phyloP scores from a whole-genome alignment of 495 filamentous ascomycete genomes.

The Astrothelium macrocarpum region DNA sequence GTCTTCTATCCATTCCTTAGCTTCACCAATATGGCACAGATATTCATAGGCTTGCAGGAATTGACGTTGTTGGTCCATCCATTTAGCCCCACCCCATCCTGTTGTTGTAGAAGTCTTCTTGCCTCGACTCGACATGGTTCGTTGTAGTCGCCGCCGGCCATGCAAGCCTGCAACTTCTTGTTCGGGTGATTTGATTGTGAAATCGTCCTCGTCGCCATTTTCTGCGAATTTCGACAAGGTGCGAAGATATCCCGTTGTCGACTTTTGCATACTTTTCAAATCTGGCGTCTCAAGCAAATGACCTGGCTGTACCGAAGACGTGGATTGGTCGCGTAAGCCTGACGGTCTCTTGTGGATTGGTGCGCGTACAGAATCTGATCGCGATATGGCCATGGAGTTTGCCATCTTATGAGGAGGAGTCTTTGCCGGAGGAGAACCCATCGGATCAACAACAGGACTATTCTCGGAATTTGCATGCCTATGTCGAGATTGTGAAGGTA shows the following conservation, averaged over 20 bases:
- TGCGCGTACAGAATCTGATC: conserved; percentile 30
- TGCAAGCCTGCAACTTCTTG: conserved; percentile 82
- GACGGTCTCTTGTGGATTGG: conserved; percentile 20
- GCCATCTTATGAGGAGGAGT: conserved; percentile 18
- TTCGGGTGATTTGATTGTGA: conserved; percentile 60
- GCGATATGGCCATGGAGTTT: conserved; percentile 25
- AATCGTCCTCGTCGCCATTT: conserved; percentile 62
- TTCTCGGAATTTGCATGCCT: conserved; percentile 13
- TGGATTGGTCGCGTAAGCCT: conserved; percentile 8
- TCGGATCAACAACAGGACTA: background rate
- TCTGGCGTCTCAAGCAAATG: conserved; percentile 43
- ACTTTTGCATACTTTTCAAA: conserved; percentile 66
- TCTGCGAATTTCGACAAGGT: conserved; percentile 80
- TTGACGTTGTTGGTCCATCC: conserved; percentile 98
- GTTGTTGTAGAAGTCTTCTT: conserved; percentile 36
- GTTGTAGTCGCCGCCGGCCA: conserved; percentile 73
- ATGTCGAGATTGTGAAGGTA: conserved; percentile 5
- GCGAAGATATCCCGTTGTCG: conserved; percentile 77
- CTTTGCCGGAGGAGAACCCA: conserved; percentile 22
- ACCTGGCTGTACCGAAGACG: background rate
- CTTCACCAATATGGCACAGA: conserved; percentile 97
- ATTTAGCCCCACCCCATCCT: conserved; percentile 79
- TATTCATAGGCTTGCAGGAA: conserved; percentile 98
- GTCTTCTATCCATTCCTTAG: conserved; percentile 98
- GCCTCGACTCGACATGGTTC: conserved; percentile 47